Evolutionary conservation across 495 filamentous ascomycete genomes (phyloP), one percentile per base, ranked within the genome.

Genomic region (Daldinia decipiens): DNA sequence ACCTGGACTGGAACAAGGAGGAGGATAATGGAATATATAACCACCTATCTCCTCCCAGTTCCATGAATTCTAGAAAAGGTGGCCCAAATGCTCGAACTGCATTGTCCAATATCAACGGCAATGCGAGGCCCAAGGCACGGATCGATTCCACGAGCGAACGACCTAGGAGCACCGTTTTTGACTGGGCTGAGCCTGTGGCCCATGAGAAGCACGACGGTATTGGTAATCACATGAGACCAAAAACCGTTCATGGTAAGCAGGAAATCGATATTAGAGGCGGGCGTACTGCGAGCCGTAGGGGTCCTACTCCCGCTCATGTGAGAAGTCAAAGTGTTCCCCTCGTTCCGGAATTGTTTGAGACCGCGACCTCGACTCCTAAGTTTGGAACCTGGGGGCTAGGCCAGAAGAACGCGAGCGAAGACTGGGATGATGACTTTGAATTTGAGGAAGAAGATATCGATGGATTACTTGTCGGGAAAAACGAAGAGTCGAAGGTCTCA

Each of bases 301-400:
- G 87, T 15, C 91, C 93, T 34, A 92, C 84, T 68, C 87, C 90
- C 1, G 81, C 93, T 24, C 95, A 98, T 77, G 84, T 97, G 51
- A 89, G 95, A 53, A 98, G 95, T 74, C 94, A 97, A 74, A 99
- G 95, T 78, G 94, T 99, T n/a, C 95, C 95, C 0, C 87, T 95
- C 15, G 89, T 92, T 3, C 88, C 88, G 40, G 93, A 95, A 65
- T 79, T 80, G 17, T 60, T 81, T 4, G 79, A 86, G 80, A 77
- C 81, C 79, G 76, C 84, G 84, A 86, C 82, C 79, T 81, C 78
- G 59, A 87, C 88, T 19, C 88, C 90, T 24, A 97, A 96, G 71
- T 95, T 94, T 73, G 92, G 93, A 50, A 94, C 93, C 1, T 97
- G 93, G 93, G 92, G 92, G 1, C 78, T 95, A 53, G 91, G 93